Evolutionary conservation across 2,329 filamentous ascomycete species (phyloP).

Genomic region (Fusarium cicatricum): DNA sequence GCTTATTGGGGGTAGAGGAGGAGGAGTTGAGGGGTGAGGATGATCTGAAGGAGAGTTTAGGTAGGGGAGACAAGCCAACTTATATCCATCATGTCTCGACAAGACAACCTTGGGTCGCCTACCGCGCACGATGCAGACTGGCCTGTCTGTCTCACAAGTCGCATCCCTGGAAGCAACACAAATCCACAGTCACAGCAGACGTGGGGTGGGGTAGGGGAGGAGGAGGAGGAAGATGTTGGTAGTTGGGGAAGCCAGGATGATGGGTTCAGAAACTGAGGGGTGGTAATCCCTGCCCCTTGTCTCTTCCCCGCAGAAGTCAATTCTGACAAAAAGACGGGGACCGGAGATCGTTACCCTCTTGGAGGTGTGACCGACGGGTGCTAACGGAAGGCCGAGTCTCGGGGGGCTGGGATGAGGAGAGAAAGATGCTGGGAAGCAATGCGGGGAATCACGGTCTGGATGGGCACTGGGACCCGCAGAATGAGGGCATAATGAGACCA

Average conservation of each 20-base stretch:
- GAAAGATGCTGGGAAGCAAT: neutral
- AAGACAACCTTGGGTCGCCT: neutral
- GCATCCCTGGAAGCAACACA: constrained; percentile 15
- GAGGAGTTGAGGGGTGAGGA: neutral
- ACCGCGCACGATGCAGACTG: neutral
- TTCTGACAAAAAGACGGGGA: neutral
- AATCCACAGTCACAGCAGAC: constrained; percentile 17
- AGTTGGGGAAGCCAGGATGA: constrained; percentile 37
- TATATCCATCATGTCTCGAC: constrained; percentile 10
- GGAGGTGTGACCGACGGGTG: neutral
- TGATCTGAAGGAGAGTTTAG: neutral
- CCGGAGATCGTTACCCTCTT: neutral
- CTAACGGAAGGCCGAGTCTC: neutral
- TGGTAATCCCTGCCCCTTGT: neutral
- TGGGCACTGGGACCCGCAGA: neutral
- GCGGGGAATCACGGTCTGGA: constrained; percentile 18
- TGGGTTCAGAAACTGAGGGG: constrained; percentile 12
- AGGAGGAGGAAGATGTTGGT: neutral
- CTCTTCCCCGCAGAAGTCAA: constrained; percentile 11
- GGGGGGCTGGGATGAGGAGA: neutral
- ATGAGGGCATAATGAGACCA: neutral
- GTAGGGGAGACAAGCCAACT: constrained; percentile 1
- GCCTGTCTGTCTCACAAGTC: neutral
- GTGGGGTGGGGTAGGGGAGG: constrained; percentile 29
- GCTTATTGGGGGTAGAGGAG: neutral